Evolutionary conservation across 73 alveolate genomes (phyloP).

Genomic region (Paramecium sonneborni): DNA sequence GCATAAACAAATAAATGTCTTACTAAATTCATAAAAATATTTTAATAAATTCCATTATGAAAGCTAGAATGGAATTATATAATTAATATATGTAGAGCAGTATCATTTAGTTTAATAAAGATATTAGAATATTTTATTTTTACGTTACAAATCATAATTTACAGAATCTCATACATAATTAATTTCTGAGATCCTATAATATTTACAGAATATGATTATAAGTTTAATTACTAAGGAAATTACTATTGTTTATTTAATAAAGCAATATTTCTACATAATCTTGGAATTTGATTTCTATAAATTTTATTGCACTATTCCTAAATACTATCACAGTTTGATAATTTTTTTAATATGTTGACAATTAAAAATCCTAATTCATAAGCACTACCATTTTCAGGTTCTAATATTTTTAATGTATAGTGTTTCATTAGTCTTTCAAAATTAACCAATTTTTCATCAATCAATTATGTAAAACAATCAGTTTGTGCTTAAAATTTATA

Average conservation of each 20-base stretch:
- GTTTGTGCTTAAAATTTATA: background rate
- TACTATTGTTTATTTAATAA: background rate
- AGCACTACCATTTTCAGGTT: constrained; percentile 37
- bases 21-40: background rate
- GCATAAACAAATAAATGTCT: constrained; percentile 32
- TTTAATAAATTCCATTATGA: background rate
- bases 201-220: background rate
- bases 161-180: background rate
- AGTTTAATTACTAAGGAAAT: background rate
- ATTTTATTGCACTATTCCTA: background rate
- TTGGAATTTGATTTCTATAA: background rate
- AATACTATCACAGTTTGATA: background rate
- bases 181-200: background rate
- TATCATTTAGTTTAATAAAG: constrained; percentile 1
- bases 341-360: background rate
- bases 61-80: background rate
- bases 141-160: background rate
- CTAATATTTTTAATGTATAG: background rate
- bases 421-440: constrained; percentile 6
- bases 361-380: background rate
- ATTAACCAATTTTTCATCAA: background rate
- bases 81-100: constrained; percentile 12
- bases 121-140: background rate
- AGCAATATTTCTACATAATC: background rate
- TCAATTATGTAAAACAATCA: background rate